These are phyloP conservation scores for Zygoascus flipseniorum DNA, from an alignment of 805 yeast genomes.

Conservation along the genomic window DNA sequence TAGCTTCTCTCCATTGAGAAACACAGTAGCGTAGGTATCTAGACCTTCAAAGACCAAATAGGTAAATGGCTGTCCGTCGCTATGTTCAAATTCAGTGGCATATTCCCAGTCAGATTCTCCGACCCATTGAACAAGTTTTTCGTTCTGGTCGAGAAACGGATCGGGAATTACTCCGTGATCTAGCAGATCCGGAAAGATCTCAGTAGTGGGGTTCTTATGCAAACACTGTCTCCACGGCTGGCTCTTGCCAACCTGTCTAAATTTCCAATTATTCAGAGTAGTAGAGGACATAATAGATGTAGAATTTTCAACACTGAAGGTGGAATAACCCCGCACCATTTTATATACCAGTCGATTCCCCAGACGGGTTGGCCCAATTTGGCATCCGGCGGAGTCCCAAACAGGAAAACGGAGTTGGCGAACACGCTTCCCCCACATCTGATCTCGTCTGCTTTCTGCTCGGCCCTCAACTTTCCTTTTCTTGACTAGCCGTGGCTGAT, in stretches of 20 bases:
- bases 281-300: no score
- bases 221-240: not conserved
- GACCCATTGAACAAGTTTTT: constrained; percentile 39
- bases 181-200: constrained; percentile 28
- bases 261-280: constrained; percentile 1
- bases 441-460: no score
- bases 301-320: no score
- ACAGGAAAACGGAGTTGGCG: no score
- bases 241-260: constrained; percentile 1
- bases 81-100: constrained; percentile 12
- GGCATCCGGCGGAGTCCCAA: no score
- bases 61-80: not conserved
- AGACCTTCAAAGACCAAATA: constrained; percentile 12
- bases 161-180: constrained; percentile 34
- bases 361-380: no score
- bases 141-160: constrained; percentile 38
- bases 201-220: constrained; percentile 1
- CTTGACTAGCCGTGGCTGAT: no score
- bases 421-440: no score
- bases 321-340: no score
- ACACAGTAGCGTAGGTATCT: constrained; percentile 15
- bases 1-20: constrained; percentile 23
- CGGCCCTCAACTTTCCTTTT: no score
- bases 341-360: no score
- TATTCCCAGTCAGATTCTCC: constrained; percentile 43